Percentiles rank a stretch among this genome's conserved stretches.
Evolutionary conservation across 179 eudicot species (phyloP).

Genomic region (Silene coronaria): DNA sequence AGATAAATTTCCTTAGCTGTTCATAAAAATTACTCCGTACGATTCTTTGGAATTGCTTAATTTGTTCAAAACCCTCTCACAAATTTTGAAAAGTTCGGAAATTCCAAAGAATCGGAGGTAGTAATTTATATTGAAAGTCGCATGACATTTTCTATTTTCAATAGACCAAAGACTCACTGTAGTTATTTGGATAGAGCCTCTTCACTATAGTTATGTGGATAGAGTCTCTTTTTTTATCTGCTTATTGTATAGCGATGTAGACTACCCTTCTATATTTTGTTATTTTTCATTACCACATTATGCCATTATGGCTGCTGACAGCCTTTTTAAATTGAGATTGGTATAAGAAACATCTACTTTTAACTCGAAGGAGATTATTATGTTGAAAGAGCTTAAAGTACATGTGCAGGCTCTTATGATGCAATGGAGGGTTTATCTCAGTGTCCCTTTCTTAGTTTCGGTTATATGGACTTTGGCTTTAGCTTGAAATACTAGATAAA

Average conservation of each 20-base stretch:
- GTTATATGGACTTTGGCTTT: slow-evolving; percentile 1
- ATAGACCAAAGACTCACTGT: neutral
- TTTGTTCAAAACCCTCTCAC: too few relatives aligned
- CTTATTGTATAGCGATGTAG: neutral
- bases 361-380: neutral
- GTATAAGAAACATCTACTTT: neutral
- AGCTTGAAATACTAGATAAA: neutral
- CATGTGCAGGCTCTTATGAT: neutral
- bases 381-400: neutral
- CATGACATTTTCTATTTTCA: too few relatives aligned
- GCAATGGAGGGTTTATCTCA: neutral
- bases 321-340: neutral
- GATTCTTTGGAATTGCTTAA: neutral
- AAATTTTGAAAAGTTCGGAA: too few relatives aligned
- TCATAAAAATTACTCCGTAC: neutral
- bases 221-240: neutral
- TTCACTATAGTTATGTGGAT: neutral
- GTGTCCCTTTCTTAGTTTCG: neutral
- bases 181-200: neutral
- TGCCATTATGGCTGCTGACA: neutral
- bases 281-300: neutral
- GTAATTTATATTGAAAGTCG: too few relatives aligned
- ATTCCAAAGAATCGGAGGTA: too few relatives aligned
- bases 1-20: too few relatives aligned
- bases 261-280: neutral